A percentile compares a stretch with the other conserved stretches of the same genome.
phyloP scores from a whole-genome alignment of 2,329 filamentous ascomycete genomes.

The Fusarium continuum region DNA sequence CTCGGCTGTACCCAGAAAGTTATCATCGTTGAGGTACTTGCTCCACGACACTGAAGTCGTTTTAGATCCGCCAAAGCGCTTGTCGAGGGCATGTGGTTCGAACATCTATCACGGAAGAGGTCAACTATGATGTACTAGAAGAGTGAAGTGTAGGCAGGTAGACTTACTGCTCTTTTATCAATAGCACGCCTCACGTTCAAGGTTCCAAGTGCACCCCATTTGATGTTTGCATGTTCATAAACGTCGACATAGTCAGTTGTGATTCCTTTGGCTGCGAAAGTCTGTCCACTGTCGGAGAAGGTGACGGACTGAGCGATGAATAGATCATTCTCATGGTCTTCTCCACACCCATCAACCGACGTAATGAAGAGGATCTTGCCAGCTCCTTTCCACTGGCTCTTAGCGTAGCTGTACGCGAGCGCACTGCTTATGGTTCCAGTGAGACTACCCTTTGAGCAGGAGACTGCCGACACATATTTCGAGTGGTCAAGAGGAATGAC shows the following conservation, averaged over 20 bases:
- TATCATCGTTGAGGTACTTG: neutral
- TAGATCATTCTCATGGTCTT: slow-evolving; percentile 11
- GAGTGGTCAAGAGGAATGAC: slow-evolving; percentile 23
- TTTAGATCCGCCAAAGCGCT: neutral
- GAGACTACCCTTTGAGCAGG: neutral
- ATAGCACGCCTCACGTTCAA: slow-evolving; percentile 7
- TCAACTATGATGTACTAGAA: neutral
- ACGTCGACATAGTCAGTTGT: neutral
- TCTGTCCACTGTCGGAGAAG: slow-evolving; percentile 3
- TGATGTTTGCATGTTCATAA: neutral
- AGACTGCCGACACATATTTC: neutral
- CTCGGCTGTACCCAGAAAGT: neutral
- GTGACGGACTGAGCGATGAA: slow-evolving; percentile 1
- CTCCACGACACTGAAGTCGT: neutral
- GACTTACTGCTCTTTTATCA: slow-evolving; percentile 20
- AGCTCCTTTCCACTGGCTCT: slow-evolving; percentile 2
- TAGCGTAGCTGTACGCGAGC: slow-evolving; percentile 13
- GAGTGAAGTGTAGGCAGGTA: neutral
- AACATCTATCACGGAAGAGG: neutral
- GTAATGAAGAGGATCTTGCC: slow-evolving; percentile 18
- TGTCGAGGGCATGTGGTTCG: slow-evolving; percentile 1
- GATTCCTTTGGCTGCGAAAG: neutral
- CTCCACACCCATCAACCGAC: slow-evolving; percentile 6
- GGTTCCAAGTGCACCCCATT: slow-evolving; percentile 8
- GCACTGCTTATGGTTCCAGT: neutral